Percentiles rank a stretch among this genome's conserved stretches.
phyloP scores from a whole-genome alignment of 2,329 filamentous ascomycete genomes.

The Zasmidium cellare region DNA sequence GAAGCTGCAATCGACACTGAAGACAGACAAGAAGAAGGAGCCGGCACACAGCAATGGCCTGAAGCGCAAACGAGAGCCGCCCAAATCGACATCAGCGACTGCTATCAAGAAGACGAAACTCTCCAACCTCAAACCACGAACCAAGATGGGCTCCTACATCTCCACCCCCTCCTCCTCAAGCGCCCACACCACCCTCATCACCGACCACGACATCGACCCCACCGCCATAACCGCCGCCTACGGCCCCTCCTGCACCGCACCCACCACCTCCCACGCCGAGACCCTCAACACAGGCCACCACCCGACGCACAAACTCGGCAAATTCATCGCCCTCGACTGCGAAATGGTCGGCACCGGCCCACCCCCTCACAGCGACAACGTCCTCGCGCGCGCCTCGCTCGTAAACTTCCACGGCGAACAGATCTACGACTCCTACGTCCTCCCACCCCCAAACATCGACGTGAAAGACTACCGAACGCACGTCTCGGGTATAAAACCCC shows the following conservation, averaged over 20 bases:
- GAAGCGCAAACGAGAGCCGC: constrained; percentile 36
- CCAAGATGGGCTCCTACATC: constrained; percentile 54
- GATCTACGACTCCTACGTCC: constrained; percentile 91
- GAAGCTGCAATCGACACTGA: constrained; percentile 64
- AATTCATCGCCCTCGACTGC: constrained; percentile 92
- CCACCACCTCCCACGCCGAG: constrained; percentile 55
- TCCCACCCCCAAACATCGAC: constrained; percentile 59
- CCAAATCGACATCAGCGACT: constrained; percentile 13
- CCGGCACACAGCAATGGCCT: constrained; percentile 32
- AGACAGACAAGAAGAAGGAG: constrained; percentile 39
- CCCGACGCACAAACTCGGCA: constrained; percentile 69
- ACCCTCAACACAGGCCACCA: constrained; percentile 45
- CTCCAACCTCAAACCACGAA: constrained; percentile 21
- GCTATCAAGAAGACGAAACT: constrained; percentile 6
- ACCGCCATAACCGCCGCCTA: constrained; percentile 62
- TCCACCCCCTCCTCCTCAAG: constrained; percentile 41
- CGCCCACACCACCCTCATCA: constrained; percentile 47
- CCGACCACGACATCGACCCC: constrained; percentile 55
- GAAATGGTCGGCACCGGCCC: constrained; percentile 93
- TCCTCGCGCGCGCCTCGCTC: constrained; percentile 80
- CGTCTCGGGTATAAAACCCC: constrained; percentile 77
- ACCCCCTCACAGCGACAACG: constrained; percentile 66
- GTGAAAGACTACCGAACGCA: constrained; percentile 90
- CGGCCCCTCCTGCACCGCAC: constrained; percentile 59
- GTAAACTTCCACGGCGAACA: constrained; percentile 93